Evolutionary conservation across 2,329 filamentous ascomycete species (phyloP), one percentile per base, ranked within the genome.

Genomic region (Phialophora expanda): DNA sequence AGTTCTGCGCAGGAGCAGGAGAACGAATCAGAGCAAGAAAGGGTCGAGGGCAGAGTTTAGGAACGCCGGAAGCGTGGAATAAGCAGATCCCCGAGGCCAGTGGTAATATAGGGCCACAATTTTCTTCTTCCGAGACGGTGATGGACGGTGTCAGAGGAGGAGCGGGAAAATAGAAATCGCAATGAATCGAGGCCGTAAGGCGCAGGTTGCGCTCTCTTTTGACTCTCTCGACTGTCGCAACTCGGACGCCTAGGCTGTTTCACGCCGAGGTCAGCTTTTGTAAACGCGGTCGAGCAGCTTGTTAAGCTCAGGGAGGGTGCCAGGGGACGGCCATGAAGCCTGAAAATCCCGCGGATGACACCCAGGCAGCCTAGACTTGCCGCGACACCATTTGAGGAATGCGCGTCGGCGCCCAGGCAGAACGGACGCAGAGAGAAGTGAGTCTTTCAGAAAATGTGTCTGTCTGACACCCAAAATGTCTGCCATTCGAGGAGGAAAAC

Each of bases 271-370:
- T 44, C 14, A 26, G 38, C 32, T 26, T 7, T 48, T 5, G 22
- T 44, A 28, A 24, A 30, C 11, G 17, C 24, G 11, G 3, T 41
- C 41, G 30, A 50, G 4, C 17, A 30, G 56, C 56, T n/a, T 14
- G 38, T 48, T 46, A 32, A 59, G 44, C 22, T 30, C 34, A 30
- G 53, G 53, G 48, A 22, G 9, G 53, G 53, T 56, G 12, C n/a
- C 28, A n/a, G 28, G 56, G 30, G 34, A n/a, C 20, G 26, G 41
- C 44, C 17, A 34, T 48, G 24, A 59, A 44, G 30, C 58, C 58
- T 61, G 48, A 61, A 60, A 61, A 51, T 61, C 58, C 30, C 58
- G 58, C 58, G 34, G 20, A 51, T 61, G 58, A 26, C 48, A 61
- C 58, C 46, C 28, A 22, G 30, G 57, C 26, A 34, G 57, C 57